A percentile compares a stretch with the other conserved stretches of the same genome.
These are phyloP conservation scores for Xylaria acuta DNA, from an alignment of 495 filamentous ascomycete species.

Conservation along the genomic window DNA sequence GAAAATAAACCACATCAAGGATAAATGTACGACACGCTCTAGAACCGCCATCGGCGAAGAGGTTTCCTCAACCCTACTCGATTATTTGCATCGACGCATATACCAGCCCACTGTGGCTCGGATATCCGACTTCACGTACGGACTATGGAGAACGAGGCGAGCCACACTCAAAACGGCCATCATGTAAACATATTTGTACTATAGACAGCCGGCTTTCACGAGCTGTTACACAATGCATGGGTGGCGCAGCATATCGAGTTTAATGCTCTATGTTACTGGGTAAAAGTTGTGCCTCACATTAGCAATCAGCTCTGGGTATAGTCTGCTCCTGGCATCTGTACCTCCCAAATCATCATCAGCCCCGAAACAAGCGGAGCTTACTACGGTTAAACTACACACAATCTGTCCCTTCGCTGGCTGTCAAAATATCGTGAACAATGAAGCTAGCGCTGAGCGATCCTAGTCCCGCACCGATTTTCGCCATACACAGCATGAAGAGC, in stretches of 20 bases:
- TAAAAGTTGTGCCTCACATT: slow-evolving; percentile 5
- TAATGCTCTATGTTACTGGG: not conserved
- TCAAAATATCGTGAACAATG: not conserved
- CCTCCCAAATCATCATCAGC: not conserved
- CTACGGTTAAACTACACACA: not conserved
- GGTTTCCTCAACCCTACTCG: not conserved
- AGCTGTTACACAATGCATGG: slow-evolving; percentile 1
- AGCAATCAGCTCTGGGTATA: slow-evolving; percentile 17
- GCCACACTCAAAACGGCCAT: not conserved
- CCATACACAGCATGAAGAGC: not conserved
- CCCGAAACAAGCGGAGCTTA: not conserved
- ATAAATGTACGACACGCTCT: slow-evolving; percentile 25
- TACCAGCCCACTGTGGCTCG: not conserved
- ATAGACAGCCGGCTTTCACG: slow-evolving; percentile 9
- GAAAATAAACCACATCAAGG: slow-evolving; percentile 35
- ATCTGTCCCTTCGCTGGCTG: not conserved
- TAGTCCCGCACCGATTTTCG: not conserved
- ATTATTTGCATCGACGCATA: not conserved
- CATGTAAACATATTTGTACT: slow-evolving; percentile 28
- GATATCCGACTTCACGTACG: not conserved
- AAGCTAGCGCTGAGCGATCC: not conserved
- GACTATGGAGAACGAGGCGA: not conserved
- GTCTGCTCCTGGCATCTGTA: slow-evolving; percentile 1
- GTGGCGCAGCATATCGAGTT: slow-evolving; percentile 6
- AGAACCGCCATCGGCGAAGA: slow-evolving; percentile 7